A percentile compares a stretch with the other conserved stretches of the same genome.
Conservation (phyloP, 2,329 filamentous ascomycete species). For the Trichophyton benhamiae region DNA sequence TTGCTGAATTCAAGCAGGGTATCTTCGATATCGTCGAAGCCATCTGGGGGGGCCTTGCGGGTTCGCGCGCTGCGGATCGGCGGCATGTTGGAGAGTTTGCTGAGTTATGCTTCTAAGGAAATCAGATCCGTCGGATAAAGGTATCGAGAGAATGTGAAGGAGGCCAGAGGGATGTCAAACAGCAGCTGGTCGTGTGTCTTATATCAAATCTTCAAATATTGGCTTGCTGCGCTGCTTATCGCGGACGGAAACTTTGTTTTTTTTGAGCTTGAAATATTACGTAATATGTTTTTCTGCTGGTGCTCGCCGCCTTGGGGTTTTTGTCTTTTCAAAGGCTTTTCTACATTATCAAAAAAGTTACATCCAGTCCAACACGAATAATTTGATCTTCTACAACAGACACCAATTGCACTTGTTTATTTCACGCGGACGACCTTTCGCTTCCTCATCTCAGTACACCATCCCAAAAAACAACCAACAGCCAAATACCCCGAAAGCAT, state of each 20-base stretch:
- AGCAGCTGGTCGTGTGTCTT: neutral
- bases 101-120: neutral
- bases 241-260: neutral
- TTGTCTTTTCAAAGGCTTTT: neutral
- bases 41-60: conserved; percentile 52
- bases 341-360: neutral
- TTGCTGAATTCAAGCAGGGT: conserved; percentile 55
- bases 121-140: too few relatives aligned
- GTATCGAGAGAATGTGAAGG: too few relatives aligned
- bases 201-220: neutral
- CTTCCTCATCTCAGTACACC: too few relatives aligned
- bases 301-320: neutral
- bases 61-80: conserved; percentile 48
- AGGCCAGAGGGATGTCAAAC: neutral
- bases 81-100: conserved; percentile 37
- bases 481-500: conserved; percentile 16
- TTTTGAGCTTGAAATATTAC: neutral
- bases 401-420: neutral
- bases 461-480: neutral
- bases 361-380: neutral
- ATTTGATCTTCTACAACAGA: neutral
- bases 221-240: neutral
- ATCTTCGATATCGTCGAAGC: conserved; percentile 58
- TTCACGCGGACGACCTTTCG: too few relatives aligned
- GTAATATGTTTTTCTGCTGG: neutral